phyloP scores from a whole-genome alignment of 2,329 filamentous ascomycete species.

The Beauveria sp. region DNA sequence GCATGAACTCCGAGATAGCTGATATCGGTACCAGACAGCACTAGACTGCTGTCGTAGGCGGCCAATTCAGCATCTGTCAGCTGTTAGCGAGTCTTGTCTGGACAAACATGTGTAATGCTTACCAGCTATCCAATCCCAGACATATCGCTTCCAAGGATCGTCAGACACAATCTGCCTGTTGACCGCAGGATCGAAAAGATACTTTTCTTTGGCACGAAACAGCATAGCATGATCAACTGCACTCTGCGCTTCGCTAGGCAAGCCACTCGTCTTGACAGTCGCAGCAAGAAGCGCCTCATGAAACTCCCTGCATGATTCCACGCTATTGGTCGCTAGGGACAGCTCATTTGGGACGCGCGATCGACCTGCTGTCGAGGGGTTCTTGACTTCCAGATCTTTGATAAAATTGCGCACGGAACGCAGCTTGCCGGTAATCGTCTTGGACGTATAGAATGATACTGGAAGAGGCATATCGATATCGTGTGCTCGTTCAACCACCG shows the following conservation, averaged over 20 bases:
- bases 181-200: conserved; percentile 54
- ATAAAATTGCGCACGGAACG: conserved; percentile 35
- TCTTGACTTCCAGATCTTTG: conserved; percentile 20
- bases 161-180: conserved; percentile 64
- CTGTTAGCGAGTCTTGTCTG: conserved; percentile 18
- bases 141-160: conserved; percentile 65
- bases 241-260: conserved; percentile 44
- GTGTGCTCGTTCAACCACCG: conserved; percentile 29
- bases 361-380: conserved; percentile 21
- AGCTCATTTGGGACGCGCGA: conserved; percentile 24
- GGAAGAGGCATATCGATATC: conserved; percentile 30
- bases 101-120: conserved; percentile 19
- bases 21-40: conserved; percentile 59
- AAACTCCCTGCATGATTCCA: conserved; percentile 45
- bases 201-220: conserved; percentile 52
- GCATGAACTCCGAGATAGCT: conserved; percentile 67
- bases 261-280: conserved; percentile 35
- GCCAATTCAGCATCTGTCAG: conserved; percentile 50
- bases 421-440: conserved; percentile 42
- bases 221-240: conserved; percentile 52
- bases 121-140: conserved; percentile 73
- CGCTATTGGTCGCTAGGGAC: conserved; percentile 30
- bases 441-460: conserved; percentile 32
- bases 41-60: conserved; percentile 62
- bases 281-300: conserved; percentile 48